These are phyloP conservation scores for Botrytis sinoallii DNA, from an alignment of 2,329 filamentous ascomycete genomes.

Conservation along the genomic window DNA sequence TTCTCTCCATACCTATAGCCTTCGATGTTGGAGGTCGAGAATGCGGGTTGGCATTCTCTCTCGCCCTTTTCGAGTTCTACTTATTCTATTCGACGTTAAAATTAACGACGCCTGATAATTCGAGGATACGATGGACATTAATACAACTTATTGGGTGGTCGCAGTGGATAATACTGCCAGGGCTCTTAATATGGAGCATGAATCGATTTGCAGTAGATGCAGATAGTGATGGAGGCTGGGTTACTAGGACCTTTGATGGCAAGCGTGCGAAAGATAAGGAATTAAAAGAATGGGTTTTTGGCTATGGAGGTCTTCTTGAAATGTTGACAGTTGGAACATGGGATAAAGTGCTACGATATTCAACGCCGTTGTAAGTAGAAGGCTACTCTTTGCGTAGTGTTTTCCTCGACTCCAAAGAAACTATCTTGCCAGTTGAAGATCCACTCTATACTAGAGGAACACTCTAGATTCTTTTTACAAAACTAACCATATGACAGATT, in stretches of 20 bases:
- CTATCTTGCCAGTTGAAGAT: not conserved
- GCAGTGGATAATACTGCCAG: slow-evolving; percentile 84
- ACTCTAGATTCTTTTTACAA: not conserved
- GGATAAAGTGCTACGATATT: slow-evolving; percentile 86
- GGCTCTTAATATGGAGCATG: slow-evolving; percentile 88
- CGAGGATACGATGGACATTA: slow-evolving; percentile 69
- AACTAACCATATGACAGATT: slow-evolving; percentile 47
- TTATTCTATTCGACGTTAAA: slow-evolving; percentile 80
- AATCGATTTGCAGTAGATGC: slow-evolving; percentile 92
- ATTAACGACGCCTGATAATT: slow-evolving; percentile 74
- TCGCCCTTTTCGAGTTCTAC: slow-evolving; percentile 87
- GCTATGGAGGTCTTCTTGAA: slow-evolving; percentile 78
- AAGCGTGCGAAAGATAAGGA: slow-evolving; percentile 63
- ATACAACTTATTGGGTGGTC: slow-evolving; percentile 67
- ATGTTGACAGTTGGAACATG: slow-evolving; percentile 77
- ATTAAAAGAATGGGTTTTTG: slow-evolving; percentile 82
- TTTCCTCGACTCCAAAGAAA: not conserved
- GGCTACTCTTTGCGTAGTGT: not conserved
- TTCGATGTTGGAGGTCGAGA: slow-evolving; percentile 97
- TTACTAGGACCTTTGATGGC: slow-evolving; percentile 71
- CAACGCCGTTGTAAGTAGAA: slow-evolving; percentile 64
- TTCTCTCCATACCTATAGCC: slow-evolving; percentile 92
- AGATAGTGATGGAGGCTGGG: slow-evolving; percentile 70
- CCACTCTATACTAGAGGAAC: not conserved
- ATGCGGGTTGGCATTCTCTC: slow-evolving; percentile 89